phyloP scores from a whole-genome alignment of 768 basidiomycete species.

The Rossbeevera mucosa region DNA sequence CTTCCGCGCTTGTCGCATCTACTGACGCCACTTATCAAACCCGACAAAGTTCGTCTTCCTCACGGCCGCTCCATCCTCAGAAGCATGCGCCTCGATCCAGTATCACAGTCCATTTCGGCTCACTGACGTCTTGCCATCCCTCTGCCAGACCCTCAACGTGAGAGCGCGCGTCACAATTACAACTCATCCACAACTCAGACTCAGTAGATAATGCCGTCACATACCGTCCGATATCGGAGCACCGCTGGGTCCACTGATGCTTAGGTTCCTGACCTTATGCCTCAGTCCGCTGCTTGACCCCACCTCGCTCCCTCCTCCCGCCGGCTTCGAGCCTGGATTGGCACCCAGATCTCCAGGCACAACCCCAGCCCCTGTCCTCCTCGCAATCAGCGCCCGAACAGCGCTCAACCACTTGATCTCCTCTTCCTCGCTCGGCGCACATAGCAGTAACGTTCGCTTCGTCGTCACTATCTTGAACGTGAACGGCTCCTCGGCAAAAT shows the following conservation, averaged over 20 bases:
- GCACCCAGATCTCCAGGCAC: constrained; percentile 43
- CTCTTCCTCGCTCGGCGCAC: constrained; percentile 95
- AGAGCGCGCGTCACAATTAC: constrained; percentile 17
- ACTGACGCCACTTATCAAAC: constrained; percentile 33
- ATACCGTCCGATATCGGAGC: constrained; percentile 22
- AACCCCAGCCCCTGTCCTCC: constrained; percentile 51
- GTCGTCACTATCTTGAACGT: constrained; percentile 97
- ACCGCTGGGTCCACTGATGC: constrained; percentile 35
- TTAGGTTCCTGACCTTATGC: constrained; percentile 45
- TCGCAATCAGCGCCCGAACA: constrained; percentile 83
- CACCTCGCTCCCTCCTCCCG: constrained; percentile 10
- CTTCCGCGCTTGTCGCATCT: constrained; percentile 33
- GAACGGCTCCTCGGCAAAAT: constrained; percentile 45
- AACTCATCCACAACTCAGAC: constrained; percentile 3
- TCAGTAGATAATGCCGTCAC: constrained; percentile 21
- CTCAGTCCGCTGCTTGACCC: constrained; percentile 37
- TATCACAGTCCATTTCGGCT: background rate
- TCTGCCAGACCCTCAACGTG: constrained; percentile 16
- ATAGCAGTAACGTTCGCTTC: constrained; percentile 81
- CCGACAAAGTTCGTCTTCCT: constrained; percentile 19
- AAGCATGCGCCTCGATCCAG: background rate
- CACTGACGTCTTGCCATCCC: constrained; percentile 7
- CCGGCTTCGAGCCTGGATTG: constrained; percentile 12
- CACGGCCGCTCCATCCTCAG: constrained; percentile 2
- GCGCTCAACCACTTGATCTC: constrained; percentile 98